A percentile compares a stretch with the other conserved stretches of the same genome.
phyloP scores from a whole-genome alignment of 768 basidiomycete species.

The Auriculariales sp. region DNA sequence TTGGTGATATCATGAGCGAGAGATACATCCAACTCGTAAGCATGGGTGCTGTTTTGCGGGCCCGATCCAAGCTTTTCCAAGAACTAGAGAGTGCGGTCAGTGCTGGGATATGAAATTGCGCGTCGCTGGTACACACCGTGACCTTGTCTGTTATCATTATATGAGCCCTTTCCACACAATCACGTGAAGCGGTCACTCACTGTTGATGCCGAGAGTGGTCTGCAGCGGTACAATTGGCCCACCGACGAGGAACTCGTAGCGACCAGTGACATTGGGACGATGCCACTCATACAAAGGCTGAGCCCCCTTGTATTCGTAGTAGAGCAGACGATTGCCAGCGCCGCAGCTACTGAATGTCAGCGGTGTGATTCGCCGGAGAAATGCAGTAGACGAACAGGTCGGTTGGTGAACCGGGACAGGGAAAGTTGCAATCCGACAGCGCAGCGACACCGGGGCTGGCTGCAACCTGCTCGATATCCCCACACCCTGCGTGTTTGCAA shows the following conservation, averaged over 20 bases:
- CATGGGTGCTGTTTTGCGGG: conserved; percentile 53
- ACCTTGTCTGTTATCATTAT: conserved; percentile 34
- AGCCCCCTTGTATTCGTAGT: conserved; percentile 12
- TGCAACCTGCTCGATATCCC: conserved; percentile 43
- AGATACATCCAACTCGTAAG: conserved; percentile 60
- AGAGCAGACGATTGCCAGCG: conserved; percentile 31
- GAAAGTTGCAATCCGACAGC: conserved; percentile 26
- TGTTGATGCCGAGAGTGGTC: conserved; percentile 64
- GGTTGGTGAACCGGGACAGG: conserved; percentile 57
- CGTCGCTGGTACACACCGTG: too few species aligned
- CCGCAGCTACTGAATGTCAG: conserved; percentile 30
- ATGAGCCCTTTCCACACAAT: not conserved
- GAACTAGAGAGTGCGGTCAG: too few species aligned
- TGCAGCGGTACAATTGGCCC: conserved; percentile 62
- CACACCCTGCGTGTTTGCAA: conserved; percentile 38
- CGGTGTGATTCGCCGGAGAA: not conserved
- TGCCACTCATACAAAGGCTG: conserved; percentile 46
- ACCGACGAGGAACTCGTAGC: conserved; percentile 43
- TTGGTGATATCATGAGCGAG: conserved; percentile 26
- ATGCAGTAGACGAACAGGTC: conserved; percentile 23
- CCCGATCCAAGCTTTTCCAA: conserved; percentile 57
- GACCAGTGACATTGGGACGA: conserved; percentile 46
- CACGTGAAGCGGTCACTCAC: not conserved
- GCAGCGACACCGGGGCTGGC: conserved; percentile 19
- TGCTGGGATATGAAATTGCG: too few species aligned